These are phyloP conservation scores for Septoria petroselini DNA, from an alignment of 2,329 filamentous ascomycete species.

Conservation along the genomic window DNA sequence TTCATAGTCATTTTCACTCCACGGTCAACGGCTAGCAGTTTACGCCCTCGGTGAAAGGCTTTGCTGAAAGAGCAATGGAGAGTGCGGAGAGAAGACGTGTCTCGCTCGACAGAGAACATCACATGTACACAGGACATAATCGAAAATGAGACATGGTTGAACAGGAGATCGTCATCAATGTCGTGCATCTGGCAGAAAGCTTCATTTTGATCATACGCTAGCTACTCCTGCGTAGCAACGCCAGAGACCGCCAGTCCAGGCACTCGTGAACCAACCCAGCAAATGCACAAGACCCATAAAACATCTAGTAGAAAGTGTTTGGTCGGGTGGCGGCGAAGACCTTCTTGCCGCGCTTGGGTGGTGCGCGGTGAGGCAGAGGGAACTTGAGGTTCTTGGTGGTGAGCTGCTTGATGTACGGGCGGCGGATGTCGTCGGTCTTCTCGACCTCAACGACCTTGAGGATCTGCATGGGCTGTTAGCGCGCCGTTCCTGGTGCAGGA, in stretches of 20 bases:
- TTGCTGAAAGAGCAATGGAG: too few species aligned
- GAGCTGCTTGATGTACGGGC: constrained; percentile 99
- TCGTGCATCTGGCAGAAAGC: constrained; percentile 12
- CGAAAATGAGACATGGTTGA: background rate
- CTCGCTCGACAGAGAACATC: too few species aligned
- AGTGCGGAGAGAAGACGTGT: too few species aligned
- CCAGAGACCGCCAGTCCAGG: constrained; percentile 23
- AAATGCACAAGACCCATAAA: constrained; percentile 31
- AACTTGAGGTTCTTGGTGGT: constrained; percentile 92
- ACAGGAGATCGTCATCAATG: constrained; percentile 7
- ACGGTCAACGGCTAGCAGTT: too few species aligned
- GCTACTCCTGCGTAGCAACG: constrained; percentile 24
- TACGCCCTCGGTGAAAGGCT: too few species aligned
- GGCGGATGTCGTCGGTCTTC: constrained; percentile 91
- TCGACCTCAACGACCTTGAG: constrained; percentile 97
- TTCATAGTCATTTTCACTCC: too few species aligned
- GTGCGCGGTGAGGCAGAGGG: constrained; percentile 94
- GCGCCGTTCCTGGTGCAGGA: background rate
- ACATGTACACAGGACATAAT: too few species aligned
- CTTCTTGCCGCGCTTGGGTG: constrained; percentile 81
- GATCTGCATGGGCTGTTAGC: constrained; percentile 58
- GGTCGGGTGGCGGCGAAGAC: constrained; percentile 90
- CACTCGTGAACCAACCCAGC: constrained; percentile 23
- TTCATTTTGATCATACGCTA: constrained; percentile 23
- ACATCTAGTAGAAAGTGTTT: constrained; percentile 91